Base-by-base conservation (phyloP, 352 stramenopile genomes). In the Aphanomyces euteiches region DNA sequence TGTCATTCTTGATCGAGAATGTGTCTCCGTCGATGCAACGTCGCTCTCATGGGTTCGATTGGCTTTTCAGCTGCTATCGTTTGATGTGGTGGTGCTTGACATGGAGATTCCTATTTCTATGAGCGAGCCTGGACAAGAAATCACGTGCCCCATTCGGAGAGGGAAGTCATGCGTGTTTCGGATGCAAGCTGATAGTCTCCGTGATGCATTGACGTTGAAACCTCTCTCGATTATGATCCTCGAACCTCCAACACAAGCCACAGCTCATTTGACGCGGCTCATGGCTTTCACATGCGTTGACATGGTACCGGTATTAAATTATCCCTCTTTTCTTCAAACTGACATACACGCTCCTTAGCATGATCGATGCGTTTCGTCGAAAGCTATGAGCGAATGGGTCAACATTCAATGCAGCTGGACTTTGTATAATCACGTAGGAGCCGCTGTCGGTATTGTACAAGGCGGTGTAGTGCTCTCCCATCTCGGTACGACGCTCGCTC, bases 91-190 rank as follows among this genome's bases (percentile, higher is more conserved):
- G 1, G 36, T 60, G 13, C 36, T 70, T n/a, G 37, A 70, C 19
- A 37, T 37, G 6, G 64, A 70, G 12, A 36, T 70, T 43, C 37
- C 28, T 3, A 47, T 64, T 1, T 54, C 37, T 7, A 34, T 15
- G 12, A 40, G 3, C 1, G 41, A 63, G 5, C n/a, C 21, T 7
- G 40, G 37, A 7, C n/a, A 37, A 13, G 21, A 45, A 19, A 37
- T 40, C 17, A 37, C 21, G 5, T 40, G 64, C n/a, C 54, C 39
- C 15, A 50, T 70, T 10, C 64, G 53, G 15, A 1, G 48, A 17
- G 64, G 64, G 21, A 70, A 70, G 54, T 70, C 64, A 45, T 70
- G 64, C 64, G 61, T 70, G 64, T 70, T 70, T 53, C 64, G 64
- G 38, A 70, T 70, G 64, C 54, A 54, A 10, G 28, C 39, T 6